phyloP scores from a whole-genome alignment of 192 early-diverging fungal species.

The Entomortierella lignicola region DNA sequence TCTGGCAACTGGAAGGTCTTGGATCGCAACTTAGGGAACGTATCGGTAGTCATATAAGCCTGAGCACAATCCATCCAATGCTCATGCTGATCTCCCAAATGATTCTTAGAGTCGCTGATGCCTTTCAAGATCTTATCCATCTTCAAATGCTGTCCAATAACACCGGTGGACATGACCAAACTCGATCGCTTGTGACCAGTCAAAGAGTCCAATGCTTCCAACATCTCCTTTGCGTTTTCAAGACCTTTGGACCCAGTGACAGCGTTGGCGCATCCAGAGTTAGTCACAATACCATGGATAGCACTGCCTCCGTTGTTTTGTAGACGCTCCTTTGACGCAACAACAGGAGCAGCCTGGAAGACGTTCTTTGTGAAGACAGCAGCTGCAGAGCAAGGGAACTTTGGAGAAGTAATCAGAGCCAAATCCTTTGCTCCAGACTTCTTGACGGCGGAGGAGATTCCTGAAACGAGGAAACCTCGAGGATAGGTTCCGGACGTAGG shows the following conservation, averaged over 20 bases:
- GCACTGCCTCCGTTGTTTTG: conserved; percentile 55
- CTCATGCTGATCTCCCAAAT: conserved; percentile 65
- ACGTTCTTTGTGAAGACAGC: conserved; percentile 94
- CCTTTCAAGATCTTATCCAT: conserved; percentile 87
- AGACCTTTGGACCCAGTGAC: conserved; percentile 91
- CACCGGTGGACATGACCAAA: conserved; percentile 96
- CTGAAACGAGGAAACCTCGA: conserved; percentile 83
- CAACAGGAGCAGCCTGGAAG: conserved; percentile 92
- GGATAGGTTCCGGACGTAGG: conserved; percentile 87
- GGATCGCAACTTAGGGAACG: conserved; percentile 93
- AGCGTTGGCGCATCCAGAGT: conserved; percentile 97
- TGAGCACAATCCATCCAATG: conserved; percentile 85
- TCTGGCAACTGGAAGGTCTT: conserved; percentile 61
- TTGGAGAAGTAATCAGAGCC: conserved; percentile 77
- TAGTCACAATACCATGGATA: conserved; percentile 73
- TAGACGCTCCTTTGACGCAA: conserved; percentile 76
- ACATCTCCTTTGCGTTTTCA: conserved; percentile 80
- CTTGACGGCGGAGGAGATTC: conserved; percentile 82
- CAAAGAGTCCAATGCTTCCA: conserved; percentile 63
- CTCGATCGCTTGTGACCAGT: conserved; percentile 57
- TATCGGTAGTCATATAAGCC: conserved; percentile 98
- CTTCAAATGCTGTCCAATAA: conserved; percentile 92
- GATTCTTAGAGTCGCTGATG: conserved; percentile 56
- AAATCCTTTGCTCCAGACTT: conserved; percentile 85
- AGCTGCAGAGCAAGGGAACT: conserved; percentile 76